Evolutionary conservation across 2,329 filamentous ascomycete genomes (phyloP).

Genomic region (Epichloe festucae): DNA sequence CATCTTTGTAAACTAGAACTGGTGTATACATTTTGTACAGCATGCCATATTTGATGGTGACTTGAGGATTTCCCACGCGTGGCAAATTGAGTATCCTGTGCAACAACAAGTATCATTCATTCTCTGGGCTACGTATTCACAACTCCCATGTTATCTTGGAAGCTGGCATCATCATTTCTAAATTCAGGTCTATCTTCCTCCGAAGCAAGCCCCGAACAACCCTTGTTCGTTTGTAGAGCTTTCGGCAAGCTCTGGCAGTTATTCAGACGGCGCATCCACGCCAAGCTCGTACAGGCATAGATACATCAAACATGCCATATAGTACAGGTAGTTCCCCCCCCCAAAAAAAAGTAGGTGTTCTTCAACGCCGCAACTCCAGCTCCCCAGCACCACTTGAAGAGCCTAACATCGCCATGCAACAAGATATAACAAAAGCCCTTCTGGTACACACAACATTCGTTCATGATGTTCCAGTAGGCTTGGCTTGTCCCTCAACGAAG

Average conservation of each 20-base stretch:
- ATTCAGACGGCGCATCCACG: background rate
- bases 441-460: background rate
- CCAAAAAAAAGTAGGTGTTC: background rate
- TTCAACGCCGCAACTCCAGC: background rate
- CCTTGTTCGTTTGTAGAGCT: background rate
- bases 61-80: background rate
- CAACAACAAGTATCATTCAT: background rate
- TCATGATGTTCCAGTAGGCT: slow-evolving; percentile 15
- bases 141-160: background rate
- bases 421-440: no score
- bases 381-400: background rate
- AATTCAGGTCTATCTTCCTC: background rate
- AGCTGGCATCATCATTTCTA: background rate
- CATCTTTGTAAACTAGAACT: slow-evolving; percentile 1
- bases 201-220: no score
- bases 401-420: no score
- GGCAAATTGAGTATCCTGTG: background rate
- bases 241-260: background rate
- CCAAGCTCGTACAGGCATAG: background rate
- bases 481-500: slow-evolving; percentile 78
- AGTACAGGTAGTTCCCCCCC: background rate
- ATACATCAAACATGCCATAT: background rate
- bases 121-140: no score
- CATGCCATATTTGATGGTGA: background rate
- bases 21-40: slow-evolving; percentile 2